Conservation (phyloP, 345 rosid genomes). For the Xanthoceras sorbifolium region DNA sequence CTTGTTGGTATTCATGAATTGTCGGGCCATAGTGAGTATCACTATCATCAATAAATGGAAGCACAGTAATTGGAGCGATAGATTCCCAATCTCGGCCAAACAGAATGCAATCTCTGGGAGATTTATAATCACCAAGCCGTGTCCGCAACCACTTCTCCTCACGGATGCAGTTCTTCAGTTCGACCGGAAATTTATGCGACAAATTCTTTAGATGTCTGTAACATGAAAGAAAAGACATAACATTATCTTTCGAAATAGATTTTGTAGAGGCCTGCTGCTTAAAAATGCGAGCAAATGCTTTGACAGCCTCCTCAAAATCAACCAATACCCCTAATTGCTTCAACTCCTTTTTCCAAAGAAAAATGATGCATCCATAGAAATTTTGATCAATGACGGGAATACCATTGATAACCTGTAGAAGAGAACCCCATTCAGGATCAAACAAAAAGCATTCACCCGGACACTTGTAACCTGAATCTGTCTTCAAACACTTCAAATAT, state of each 20-base stretch:
- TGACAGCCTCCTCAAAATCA: constrained; percentile 48
- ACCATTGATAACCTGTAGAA: constrained; percentile 47
- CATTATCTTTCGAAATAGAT: constrained; percentile 37
- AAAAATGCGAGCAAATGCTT: constrained; percentile 37
- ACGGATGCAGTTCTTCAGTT: constrained; percentile 34
- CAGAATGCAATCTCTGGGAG: constrained; percentile 60
- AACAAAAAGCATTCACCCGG: constrained; percentile 57
- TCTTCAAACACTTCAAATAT: constrained; percentile 47
- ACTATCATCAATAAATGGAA: constrained; percentile 62
- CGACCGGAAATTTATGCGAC: constrained; percentile 25
- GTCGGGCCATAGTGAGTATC: constrained; percentile 44
- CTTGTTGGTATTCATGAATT: constrained; percentile 46
- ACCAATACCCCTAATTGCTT: constrained; percentile 47
- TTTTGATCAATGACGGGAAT: constrained; percentile 43
- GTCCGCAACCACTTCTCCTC: constrained; percentile 62
- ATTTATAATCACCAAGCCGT: constrained; percentile 51
- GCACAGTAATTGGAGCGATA: constrained; percentile 46
- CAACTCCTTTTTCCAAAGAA: constrained; percentile 39
- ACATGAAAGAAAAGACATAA: constrained; percentile 44
- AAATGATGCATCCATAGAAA: constrained; percentile 42
- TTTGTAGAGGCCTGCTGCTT: constrained; percentile 36
- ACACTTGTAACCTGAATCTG: constrained; percentile 43
- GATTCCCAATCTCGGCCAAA: constrained; percentile 58
- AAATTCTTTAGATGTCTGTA: constrained; percentile 37
- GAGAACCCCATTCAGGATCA: constrained; percentile 58